Conservation (phyloP, 2,329 filamentous ascomycete genomes). For the Fusarium sp. region DNA sequence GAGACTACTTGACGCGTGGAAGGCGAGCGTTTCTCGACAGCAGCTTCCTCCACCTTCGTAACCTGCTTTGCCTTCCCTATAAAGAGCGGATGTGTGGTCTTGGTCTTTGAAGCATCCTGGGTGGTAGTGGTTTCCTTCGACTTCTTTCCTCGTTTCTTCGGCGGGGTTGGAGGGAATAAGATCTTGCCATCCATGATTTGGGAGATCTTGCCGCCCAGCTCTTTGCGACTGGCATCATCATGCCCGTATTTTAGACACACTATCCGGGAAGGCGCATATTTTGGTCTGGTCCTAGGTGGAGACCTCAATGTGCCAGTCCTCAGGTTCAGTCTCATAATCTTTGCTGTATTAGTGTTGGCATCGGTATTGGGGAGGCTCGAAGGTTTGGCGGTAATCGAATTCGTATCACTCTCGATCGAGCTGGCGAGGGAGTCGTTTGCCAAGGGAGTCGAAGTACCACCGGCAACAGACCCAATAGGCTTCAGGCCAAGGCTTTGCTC, state of each 20-base stretch:
- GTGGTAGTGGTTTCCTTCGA: conserved; percentile 41
- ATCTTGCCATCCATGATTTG: conserved; percentile 63
- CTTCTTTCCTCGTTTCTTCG: conserved; percentile 45
- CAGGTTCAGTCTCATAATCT: conserved; percentile 66
- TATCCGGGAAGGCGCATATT: conserved; percentile 53
- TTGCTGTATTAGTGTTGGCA: conserved; percentile 54
- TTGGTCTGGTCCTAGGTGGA: conserved; percentile 65
- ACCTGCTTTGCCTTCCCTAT: conserved; percentile 49
- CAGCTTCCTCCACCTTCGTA: conserved; percentile 24
- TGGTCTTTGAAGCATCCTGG: conserved; percentile 37
- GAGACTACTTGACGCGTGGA: conserved; percentile 57
- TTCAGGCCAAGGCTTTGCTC: conserved; percentile 22
- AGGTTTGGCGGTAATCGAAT: conserved; percentile 3
- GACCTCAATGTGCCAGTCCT: conserved; percentile 72
- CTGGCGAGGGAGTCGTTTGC: conserved; percentile 24
- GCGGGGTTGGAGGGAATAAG: conserved; percentile 41
- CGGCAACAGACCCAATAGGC: background rate
- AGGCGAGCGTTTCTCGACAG: conserved; percentile 39
- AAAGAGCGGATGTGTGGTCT: conserved; percentile 59
- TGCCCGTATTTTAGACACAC: conserved; percentile 70
- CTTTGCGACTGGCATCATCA: conserved; percentile 56
- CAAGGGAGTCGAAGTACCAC: conserved; percentile 24
- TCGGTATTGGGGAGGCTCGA: conserved; percentile 18
- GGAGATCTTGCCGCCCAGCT: conserved; percentile 70
- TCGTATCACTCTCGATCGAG: conserved; percentile 1